Evolutionary conservation across 129 eudicot species (phyloP).

Genomic region (Flaveria linearis): DNA sequence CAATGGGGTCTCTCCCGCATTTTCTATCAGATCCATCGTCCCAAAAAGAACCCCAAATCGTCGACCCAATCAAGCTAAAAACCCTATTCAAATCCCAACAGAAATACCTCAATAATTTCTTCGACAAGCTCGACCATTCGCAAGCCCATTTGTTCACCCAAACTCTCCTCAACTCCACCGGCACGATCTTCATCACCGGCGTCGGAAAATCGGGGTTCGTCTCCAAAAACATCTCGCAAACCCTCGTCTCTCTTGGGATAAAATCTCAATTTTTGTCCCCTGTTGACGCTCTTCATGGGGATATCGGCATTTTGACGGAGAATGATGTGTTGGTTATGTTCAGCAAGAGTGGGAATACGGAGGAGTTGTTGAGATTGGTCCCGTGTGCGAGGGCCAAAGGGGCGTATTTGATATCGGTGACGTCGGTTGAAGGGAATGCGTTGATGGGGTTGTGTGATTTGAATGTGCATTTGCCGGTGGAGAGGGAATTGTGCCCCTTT

Average conservation of each 20-base stretch:
- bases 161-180: slow-evolving; percentile 61
- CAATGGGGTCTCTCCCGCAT: slow-evolving; percentile 56
- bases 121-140: slow-evolving; percentile 66
- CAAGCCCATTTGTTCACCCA: slow-evolving; percentile 82
- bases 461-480: slow-evolving; percentile 91
- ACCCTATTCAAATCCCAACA: slow-evolving; percentile 83
- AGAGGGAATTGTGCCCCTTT: slow-evolving; percentile 89
- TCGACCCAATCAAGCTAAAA: slow-evolving; percentile 52
- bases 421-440: slow-evolving; percentile 60
- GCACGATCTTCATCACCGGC: slow-evolving; percentile 85
- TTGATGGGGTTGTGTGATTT: slow-evolving; percentile 71
- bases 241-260: slow-evolving; percentile 80
- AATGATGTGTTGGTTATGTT: slow-evolving; percentile 65
- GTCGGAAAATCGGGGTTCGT: slow-evolving; percentile 97
- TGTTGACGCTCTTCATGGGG: slow-evolving; percentile 88
- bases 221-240: slow-evolving; percentile 87
- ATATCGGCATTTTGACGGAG: slow-evolving; percentile 61
- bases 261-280: slow-evolving; percentile 77
- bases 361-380: slow-evolving; percentile 64
- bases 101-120: slow-evolving; percentile 78
- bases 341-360: slow-evolving; percentile 86
- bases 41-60: slow-evolving; percentile 24
- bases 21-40: slow-evolving; percentile 20
- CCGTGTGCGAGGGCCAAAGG: slow-evolving; percentile 96
- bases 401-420: slow-evolving; percentile 72